Base-by-base conservation (phyloP, 768 basidiomycete genomes). In the Mycena albidolilacea region DNA sequence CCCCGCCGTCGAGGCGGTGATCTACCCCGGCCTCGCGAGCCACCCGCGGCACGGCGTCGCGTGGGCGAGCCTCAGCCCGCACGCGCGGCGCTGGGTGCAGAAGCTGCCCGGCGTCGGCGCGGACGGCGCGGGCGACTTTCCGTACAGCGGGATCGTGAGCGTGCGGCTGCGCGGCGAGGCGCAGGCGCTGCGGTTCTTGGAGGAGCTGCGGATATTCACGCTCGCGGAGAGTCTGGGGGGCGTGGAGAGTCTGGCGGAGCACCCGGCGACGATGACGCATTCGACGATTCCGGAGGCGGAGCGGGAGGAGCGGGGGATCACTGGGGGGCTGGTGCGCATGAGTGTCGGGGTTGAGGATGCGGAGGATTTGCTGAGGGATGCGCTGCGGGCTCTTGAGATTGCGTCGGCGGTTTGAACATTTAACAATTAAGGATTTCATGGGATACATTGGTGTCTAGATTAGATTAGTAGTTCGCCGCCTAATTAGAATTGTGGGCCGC, bases 221-320 rank as follows among this genome's bases (percentile, higher is more conserved):
- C 86, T 98, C 14, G 97, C 97, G 0, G 97, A 97, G 87, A 92
- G 90, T 35, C 83, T 98, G 6, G 97, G 97, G 1, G 97, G 97
- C 0, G 95, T 98, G 7, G 97, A 99, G 87, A 93, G 91, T 80
- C 83, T 98, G 43, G 94, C 94, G 0, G 97, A 98, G 81, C 87
- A 94, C 57, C 97, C 97, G 0, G 90, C 92, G 55, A 85, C 86
- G 82, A 98, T 98, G 97, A 97, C 96, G 9, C 97, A 98, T 80
- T 92, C 90, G 2, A 89, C 89, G 62, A 90, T 95, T 60, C 92
- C 95, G 0, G 86, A 87, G 35, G 90, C 81, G 1, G 93, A 95
- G 81, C 85, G 95, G 12, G 89, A 85, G 38, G 63, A 83, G 15
- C 83, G 96, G 38, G 97, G 97, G 1, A 95, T 99, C 72, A 90